phyloP scores from a whole-genome alignment of 2,329 filamentous ascomycete species.

The Fonsecaea erecta region DNA sequence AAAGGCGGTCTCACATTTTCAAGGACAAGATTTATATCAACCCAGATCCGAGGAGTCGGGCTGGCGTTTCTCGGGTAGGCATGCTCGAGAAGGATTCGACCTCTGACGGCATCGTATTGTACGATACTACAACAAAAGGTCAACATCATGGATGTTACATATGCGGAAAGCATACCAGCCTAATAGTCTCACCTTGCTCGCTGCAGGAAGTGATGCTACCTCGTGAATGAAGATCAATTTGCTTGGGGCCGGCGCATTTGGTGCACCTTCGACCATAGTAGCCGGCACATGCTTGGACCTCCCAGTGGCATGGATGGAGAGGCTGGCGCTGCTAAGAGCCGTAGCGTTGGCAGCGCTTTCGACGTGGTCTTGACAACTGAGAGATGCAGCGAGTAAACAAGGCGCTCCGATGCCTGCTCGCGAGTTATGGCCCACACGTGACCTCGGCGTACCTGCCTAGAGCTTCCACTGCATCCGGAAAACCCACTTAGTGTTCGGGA shows the following conservation, averaged over 20 bases:
- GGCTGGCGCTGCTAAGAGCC: not conserved
- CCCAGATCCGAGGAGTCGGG: slow-evolving; percentile 57
- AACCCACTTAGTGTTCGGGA: not conserved
- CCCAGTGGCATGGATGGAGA: not conserved
- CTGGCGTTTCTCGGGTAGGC: slow-evolving; percentile 56
- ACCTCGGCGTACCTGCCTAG: slow-evolving; percentile 20
- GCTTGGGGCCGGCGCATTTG: slow-evolving; percentile 55
- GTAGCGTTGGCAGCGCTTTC: not conserved
- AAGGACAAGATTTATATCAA: slow-evolving; percentile 75
- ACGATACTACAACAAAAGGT: slow-evolving; percentile 46
- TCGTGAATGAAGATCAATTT: slow-evolving; percentile 68
- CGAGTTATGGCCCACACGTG: slow-evolving; percentile 10
- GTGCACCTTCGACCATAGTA: slow-evolving; percentile 22
- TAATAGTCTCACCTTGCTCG: slow-evolving; percentile 86
- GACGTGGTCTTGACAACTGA: not conserved
- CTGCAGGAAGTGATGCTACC: slow-evolving; percentile 57
- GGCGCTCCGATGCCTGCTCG: too few species aligned
- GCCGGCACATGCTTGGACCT: not conserved
- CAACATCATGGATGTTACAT: slow-evolving; percentile 17
- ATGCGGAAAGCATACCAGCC: slow-evolving; percentile 71
- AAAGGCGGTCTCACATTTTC: slow-evolving; percentile 66
- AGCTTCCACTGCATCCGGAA: not conserved
- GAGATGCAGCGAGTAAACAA: not conserved
- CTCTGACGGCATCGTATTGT: slow-evolving; percentile 62
- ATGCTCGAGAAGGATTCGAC: slow-evolving; percentile 70